phyloP scores from a whole-genome alignment of 768 basidiomycete species.

The Suillus variegatus region DNA sequence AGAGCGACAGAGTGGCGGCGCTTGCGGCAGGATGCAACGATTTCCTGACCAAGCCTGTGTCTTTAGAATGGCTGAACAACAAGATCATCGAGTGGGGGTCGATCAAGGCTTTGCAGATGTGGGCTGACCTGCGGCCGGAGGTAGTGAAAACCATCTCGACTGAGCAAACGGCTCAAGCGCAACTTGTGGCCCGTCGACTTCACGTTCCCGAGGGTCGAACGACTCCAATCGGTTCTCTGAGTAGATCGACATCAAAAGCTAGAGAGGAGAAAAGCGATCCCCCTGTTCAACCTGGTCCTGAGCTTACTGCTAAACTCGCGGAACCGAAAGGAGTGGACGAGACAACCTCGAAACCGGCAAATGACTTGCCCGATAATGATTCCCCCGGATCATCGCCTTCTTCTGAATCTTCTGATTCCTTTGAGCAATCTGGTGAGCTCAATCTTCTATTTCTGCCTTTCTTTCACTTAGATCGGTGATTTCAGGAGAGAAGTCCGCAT shows the following conservation, averaged over 20 bases:
- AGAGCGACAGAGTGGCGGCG: slow-evolving; percentile 94
- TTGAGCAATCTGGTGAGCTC: slow-evolving; percentile 4
- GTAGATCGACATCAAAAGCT: slow-evolving; percentile 40
- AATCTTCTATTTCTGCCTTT: neutral
- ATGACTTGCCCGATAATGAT: slow-evolving; percentile 7
- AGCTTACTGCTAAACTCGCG: neutral
- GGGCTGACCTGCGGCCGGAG: slow-evolving; percentile 79
- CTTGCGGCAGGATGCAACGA: slow-evolving; percentile 99
- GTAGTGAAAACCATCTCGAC: slow-evolving; percentile 45
- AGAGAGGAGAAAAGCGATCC: slow-evolving; percentile 20
- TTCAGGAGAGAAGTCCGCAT: slow-evolving; percentile 2
- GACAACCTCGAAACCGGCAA: neutral
- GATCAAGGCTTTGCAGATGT: slow-evolving; percentile 92
- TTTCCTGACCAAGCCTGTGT: slow-evolving; percentile 97
- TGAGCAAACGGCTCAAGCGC: slow-evolving; percentile 50
- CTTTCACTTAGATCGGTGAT: neutral
- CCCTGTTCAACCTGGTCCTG: slow-evolving; percentile 10
- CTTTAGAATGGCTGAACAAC: slow-evolving; percentile 91
- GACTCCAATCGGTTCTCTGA: slow-evolving; percentile 37
- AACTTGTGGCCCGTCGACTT: slow-evolving; percentile 45
- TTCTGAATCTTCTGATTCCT: slow-evolving; percentile 6
- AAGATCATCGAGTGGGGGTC: slow-evolving; percentile 99
- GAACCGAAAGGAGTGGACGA: neutral
- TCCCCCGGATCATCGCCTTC: slow-evolving; percentile 6
- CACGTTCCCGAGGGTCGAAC: slow-evolving; percentile 50